Evolutionary conservation across 2,329 filamentous ascomycete species (phyloP).

Genomic region (Paecilomyces niveus): DNA sequence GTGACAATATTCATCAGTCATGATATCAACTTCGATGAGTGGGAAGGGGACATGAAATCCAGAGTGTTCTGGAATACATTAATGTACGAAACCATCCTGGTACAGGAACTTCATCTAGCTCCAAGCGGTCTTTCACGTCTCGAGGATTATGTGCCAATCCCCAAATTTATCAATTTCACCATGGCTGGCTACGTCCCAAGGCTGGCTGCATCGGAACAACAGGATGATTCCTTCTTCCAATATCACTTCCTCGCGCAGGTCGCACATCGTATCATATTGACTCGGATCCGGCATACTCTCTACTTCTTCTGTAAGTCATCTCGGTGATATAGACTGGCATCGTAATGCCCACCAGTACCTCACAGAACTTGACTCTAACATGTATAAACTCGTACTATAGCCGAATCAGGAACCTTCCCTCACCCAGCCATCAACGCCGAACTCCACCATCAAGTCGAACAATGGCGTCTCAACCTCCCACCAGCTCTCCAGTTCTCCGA

Average conservation of each 20-base stretch:
- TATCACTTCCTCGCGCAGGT: slow-evolving; percentile 53
- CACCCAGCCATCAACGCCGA: slow-evolving; percentile 44
- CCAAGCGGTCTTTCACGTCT: slow-evolving; percentile 44
- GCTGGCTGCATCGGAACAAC: slow-evolving; percentile 27
- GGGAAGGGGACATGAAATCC: slow-evolving; percentile 51
- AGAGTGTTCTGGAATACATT: slow-evolving; percentile 50
- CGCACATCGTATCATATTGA: slow-evolving; percentile 50
- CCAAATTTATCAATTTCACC: slow-evolving; percentile 45
- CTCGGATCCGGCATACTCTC: slow-evolving; percentile 45
- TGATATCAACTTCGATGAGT: slow-evolving; percentile 40
- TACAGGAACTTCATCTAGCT: slow-evolving; percentile 48
- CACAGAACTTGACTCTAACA: slow-evolving; percentile 1
- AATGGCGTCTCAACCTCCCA: slow-evolving; percentile 48
- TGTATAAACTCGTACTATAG: slow-evolving; percentile 12
- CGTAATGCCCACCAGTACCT: background rate
- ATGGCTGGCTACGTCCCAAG: slow-evolving; percentile 23
- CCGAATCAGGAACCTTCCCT: slow-evolving; percentile 38
- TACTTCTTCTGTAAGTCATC: slow-evolving; percentile 39
- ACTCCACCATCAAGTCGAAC: slow-evolving; percentile 49
- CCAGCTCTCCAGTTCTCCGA: slow-evolving; percentile 41
- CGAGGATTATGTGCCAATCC: slow-evolving; percentile 47
- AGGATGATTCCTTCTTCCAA: slow-evolving; percentile 49
- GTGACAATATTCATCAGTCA: slow-evolving; percentile 17
- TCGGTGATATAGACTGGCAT: background rate
- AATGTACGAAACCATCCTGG: slow-evolving; percentile 51